These are phyloP conservation scores for Nannizzia gypsea DNA, from an alignment of 2,329 filamentous ascomycete genomes.

Conservation along the genomic window DNA sequence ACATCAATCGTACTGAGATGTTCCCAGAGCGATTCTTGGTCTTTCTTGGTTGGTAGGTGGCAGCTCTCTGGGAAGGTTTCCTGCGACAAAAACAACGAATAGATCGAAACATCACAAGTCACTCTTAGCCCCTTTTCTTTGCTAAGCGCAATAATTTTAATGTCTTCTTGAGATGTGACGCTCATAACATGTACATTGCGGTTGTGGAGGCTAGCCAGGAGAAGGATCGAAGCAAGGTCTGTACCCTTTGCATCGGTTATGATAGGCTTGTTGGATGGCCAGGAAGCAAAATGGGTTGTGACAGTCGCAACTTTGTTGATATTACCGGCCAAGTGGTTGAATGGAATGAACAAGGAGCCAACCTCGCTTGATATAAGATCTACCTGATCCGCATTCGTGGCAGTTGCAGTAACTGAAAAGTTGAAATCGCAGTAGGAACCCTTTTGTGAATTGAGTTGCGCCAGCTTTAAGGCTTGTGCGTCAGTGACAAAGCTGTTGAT, in stretches of 20 bases:
- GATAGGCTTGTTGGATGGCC: conserved; percentile 67
- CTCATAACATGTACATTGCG: conserved; percentile 69
- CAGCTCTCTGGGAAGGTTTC: conserved; percentile 57
- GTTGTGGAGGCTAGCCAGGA: conserved; percentile 66
- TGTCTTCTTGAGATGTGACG: conserved; percentile 70
- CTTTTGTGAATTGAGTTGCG: conserved; percentile 57
- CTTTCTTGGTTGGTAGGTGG: conserved; percentile 53
- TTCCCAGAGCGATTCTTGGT: conserved; percentile 64
- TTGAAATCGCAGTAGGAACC: conserved; percentile 68
- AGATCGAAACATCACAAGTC: conserved; percentile 72
- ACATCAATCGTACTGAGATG: conserved; percentile 62
- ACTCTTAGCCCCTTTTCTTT: conserved; percentile 73
- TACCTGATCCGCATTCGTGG: conserved; percentile 62
- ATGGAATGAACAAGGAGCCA: conserved; percentile 69
- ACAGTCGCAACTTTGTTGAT: conserved; percentile 74
- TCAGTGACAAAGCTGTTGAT: conserved; percentile 62
- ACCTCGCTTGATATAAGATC: conserved; percentile 60
- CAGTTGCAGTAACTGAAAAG: conserved; percentile 63
- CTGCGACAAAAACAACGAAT: conserved; percentile 62
- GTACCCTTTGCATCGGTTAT: conserved; percentile 71
- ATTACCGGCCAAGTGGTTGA: conserved; percentile 69
- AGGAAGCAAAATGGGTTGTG: conserved; percentile 64
- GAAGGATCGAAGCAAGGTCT: conserved; percentile 66
- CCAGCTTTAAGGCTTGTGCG: conserved; percentile 56
- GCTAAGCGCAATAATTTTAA: conserved; percentile 61